Conservation (phyloP, 441 rosid species). For the California macrophylla region DNA sequence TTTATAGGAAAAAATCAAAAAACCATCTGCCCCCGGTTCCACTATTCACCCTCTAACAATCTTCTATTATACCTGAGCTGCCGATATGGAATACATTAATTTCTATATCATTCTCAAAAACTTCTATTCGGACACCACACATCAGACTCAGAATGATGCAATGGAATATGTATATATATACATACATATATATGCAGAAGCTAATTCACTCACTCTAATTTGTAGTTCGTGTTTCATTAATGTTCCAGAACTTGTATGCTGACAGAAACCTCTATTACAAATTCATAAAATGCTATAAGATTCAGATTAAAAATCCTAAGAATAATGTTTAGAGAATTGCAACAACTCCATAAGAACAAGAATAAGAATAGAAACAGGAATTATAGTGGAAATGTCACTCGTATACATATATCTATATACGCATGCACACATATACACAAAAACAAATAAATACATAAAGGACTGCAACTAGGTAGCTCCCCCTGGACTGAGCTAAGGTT, state of each 20-base stretch:
- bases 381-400: not conserved
- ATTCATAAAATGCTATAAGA: not conserved
- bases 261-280: not conserved
- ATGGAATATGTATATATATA: not conserved
- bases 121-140: not conserved
- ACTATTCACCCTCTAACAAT: not conserved
- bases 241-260: not conserved
- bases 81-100: not conserved
- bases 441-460: not conserved
- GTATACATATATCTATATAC: not conserved
- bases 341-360: not conserved
- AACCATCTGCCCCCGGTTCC: not conserved
- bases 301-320: not conserved
- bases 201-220: not conserved
- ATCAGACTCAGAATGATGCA: not conserved
- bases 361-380: not conserved
- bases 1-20: not conserved
- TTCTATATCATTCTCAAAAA: not conserved
- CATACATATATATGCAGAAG: not conserved
- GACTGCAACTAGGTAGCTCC: not conserved
- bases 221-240: not conserved
- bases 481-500: not conserved
- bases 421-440: not conserved
- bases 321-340: not conserved
- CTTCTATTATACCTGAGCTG: not conserved